These are phyloP conservation scores for Vickermania ingenoplastis DNA, from an alignment of 208 protist species.

Conservation along the genomic window DNA sequence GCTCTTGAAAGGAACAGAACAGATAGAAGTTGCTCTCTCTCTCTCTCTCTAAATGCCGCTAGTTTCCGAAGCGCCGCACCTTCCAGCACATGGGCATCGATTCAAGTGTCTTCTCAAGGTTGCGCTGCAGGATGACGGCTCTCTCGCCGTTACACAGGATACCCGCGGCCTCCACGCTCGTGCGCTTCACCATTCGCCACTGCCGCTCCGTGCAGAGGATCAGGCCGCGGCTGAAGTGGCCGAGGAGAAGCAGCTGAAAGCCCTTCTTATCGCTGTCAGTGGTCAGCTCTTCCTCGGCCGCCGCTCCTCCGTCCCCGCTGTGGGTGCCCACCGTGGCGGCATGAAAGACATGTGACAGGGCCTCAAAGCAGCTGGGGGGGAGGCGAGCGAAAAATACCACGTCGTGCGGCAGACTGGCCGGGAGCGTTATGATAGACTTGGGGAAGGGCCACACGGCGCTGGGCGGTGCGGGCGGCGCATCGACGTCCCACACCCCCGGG, in stretches of 20 bases:
- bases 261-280: not conserved
- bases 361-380: not conserved
- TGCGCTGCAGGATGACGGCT: conserved; percentile 45
- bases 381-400: conserved; percentile 4
- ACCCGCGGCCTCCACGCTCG: conserved; percentile 51
- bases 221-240: conserved; percentile 65
- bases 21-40: not conserved
- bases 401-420: conserved; percentile 8
- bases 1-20: not conserved
- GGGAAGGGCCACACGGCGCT: not conserved
- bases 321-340: too few species aligned
- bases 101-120: conserved; percentile 74
- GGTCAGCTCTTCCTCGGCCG: not conserved
- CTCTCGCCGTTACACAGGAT: conserved; percentile 15
- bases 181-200: conserved; percentile 68
- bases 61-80: conserved; percentile 87
- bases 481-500: not conserved
- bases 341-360: not conserved
- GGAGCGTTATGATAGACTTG: not conserved
- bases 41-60: conserved; percentile 4
- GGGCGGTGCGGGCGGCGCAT: not conserved
- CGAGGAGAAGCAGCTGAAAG: conserved; percentile 19
- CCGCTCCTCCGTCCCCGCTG: too few species aligned
- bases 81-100: conserved; percentile 81
- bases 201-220: conserved; percentile 26